phyloP scores from a whole-genome alignment of 164 flowering plant genomes.

The Chimonanthus praecox region DNA sequence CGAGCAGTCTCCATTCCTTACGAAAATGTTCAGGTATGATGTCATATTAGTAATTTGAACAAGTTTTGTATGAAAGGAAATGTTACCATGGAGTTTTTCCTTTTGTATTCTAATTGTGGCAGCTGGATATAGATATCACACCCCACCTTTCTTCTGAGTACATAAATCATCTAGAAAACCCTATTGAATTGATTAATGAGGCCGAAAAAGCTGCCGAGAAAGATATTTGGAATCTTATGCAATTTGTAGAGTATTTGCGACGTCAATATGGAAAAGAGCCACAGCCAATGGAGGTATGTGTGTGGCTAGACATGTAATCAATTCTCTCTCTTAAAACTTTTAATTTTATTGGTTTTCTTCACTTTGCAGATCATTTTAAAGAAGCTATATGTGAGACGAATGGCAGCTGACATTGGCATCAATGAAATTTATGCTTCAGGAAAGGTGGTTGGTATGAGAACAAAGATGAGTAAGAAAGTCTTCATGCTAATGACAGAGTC shows the following conservation, averaged over 20 bases:
- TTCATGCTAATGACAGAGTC: slow-evolving; percentile 78
- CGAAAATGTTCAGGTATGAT: slow-evolving; percentile 63
- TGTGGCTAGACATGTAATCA: neutral
- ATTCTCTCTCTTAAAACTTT: neutral
- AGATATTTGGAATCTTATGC: slow-evolving; percentile 77
- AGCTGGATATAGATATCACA: slow-evolving; percentile 80
- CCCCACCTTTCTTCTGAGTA: slow-evolving; percentile 91
- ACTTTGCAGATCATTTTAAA: slow-evolving; percentile 46
- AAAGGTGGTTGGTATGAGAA: slow-evolving; percentile 73
- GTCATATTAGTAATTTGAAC: no score
- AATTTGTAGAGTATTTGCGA: slow-evolving; percentile 76
- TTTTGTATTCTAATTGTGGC: slow-evolving; percentile 9
- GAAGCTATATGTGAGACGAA: slow-evolving; percentile 86
- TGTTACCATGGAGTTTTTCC: no score
- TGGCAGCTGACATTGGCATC: slow-evolving; percentile 97
- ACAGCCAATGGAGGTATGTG: slow-evolving; percentile 61
- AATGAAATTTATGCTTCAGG: slow-evolving; percentile 71
- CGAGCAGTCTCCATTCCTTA: slow-evolving; percentile 71
- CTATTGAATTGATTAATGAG: slow-evolving; percentile 62
- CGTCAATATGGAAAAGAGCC: slow-evolving; percentile 96
- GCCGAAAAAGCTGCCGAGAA: slow-evolving; percentile 88
- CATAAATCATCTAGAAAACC: slow-evolving; percentile 85
- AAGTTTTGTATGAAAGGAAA: no score
- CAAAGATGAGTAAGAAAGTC: slow-evolving; percentile 71
- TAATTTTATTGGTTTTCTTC: slow-evolving; percentile 1